A percentile compares a stretch with the other conserved stretches of the same genome.
phyloP scores from a whole-genome alignment of 768 basidiomycete species.

The Dioszegia hungarica region DNA sequence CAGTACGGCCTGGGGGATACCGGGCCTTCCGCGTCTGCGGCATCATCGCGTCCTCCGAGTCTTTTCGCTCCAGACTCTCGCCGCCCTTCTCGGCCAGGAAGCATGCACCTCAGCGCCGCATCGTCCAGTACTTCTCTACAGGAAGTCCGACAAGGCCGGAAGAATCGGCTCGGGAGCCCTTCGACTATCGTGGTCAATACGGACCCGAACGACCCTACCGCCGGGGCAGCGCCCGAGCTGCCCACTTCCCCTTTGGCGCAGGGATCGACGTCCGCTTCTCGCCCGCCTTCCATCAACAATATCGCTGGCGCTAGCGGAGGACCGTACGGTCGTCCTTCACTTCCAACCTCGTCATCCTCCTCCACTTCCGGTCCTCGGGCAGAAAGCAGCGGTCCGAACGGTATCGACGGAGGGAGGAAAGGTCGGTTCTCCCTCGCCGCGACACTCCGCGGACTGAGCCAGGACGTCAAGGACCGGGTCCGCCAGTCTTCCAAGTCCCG shows the following conservation, averaged over 20 bases:
- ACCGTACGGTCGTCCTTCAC: neutral
- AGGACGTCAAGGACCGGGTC: conserved; percentile 43
- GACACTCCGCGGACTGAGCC: conserved; percentile 36
- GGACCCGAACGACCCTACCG: neutral
- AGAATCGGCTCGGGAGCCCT: conserved; percentile 14
- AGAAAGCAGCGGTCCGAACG: conserved; percentile 6
- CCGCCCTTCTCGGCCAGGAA: neutral
- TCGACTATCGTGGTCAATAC: conserved; percentile 32
- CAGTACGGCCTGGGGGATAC: too few relatives aligned
- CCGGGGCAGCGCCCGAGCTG: neutral
- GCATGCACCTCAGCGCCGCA: neutral
- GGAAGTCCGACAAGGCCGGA: conserved; percentile 18
- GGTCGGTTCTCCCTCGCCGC: conserved; percentile 10
- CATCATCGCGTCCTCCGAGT: conserved; percentile 3
- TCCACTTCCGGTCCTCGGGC: neutral
- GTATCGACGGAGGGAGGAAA: neutral
- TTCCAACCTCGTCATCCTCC: neutral
- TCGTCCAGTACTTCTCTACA: conserved; percentile 8
- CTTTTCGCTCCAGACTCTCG: neutral
- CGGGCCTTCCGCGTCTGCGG: neutral
- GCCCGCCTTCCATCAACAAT: neutral
- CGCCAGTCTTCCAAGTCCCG: conserved; percentile 16
- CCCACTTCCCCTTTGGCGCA: neutral
- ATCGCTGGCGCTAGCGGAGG: neutral
- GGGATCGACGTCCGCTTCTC: neutral